A percentile compares a stretch with the other conserved stretches of the same genome.
phyloP scores from a whole-genome alignment of 1,284 basidiomycete species.

The Cryptococcus sp. region DNA sequence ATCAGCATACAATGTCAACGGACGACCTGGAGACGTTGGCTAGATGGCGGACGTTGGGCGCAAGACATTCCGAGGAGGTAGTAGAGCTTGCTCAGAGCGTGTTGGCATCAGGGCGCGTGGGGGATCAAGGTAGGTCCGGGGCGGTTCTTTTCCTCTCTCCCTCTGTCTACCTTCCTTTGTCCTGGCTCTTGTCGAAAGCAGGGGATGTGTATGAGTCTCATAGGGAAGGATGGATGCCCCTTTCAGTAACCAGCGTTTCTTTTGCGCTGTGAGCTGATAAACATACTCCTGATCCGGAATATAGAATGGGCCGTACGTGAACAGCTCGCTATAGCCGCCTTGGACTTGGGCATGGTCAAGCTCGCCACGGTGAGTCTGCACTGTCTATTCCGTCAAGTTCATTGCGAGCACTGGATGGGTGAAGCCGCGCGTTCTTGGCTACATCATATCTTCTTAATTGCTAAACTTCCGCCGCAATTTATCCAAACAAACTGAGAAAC shows the following conservation, averaged over 20 bases:
- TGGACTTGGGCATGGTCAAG: constrained; percentile 76
- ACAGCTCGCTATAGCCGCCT: constrained; percentile 80
- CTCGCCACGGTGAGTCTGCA: constrained; percentile 72
- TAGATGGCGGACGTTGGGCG: constrained; percentile 66
- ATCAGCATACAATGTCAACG: constrained; percentile 5
- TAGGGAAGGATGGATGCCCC: no score
- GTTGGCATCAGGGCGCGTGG: constrained; percentile 53
- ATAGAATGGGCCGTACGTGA: constrained; percentile 84
- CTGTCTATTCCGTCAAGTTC: neutral
- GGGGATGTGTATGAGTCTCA: no score
- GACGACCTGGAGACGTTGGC: constrained; percentile 67
- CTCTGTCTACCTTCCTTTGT: neutral
- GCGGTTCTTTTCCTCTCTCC: neutral
- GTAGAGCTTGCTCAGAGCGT: constrained; percentile 65
- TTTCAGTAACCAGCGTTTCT: no score
- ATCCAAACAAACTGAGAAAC: no score
- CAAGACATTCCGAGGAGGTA: constrained; percentile 68
- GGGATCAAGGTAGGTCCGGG: constrained; percentile 37
- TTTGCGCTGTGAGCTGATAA: neutral
- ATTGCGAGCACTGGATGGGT: no score
- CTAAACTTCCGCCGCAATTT: no score
- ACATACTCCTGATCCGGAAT: neutral
- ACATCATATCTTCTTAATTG: no score
- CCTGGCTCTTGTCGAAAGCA: no score
- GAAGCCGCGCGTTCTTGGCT: no score